Evolutionary conservation across 192 early-diverging fungal species (phyloP), one percentile per base, ranked within the genome.

Genomic region (Fimicolochytrium jonesii): DNA sequence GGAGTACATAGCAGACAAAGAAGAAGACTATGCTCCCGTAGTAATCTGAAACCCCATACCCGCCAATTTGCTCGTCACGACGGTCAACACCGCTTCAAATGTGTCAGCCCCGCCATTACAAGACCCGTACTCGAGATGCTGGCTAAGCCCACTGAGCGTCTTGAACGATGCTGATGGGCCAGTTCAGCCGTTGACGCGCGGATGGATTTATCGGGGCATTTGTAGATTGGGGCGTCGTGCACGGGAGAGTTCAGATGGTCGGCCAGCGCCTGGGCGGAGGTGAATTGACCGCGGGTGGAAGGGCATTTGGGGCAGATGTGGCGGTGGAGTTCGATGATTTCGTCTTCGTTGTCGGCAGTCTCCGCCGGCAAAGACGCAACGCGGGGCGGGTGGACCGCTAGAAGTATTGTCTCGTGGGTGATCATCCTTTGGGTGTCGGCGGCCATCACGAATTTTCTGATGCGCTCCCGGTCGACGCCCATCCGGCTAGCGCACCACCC

Each of bases 91-190:
- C 37, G 37, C 17, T 9, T 39, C 46, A 54, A 54, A 54, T 10
- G 52, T 54, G 6, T 33, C 15, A 6, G 22, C 11, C 26, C 52
- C 52, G 22, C 22, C 52, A 10, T 33, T 33, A 22, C 52, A 54
- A 10, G 23, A 10, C 6, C 52, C 52, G 15, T 11, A 33, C 52
- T 54, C 29, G 15, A 54, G 6, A 33, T 54, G 52, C 52, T 54
- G 52, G 29, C 29, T 34, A 30, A 54, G 52, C 26, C 26, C 52
- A 33, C 52, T 54, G 10, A 54, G 32, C 26, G 52, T 54, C 52
- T 33, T 54, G 52, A 54, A 54, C 6, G 25, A 32, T 48, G 11
- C 22, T 22, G 10, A 7, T 9, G 10, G 47, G 22, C 23, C 7
- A 10, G 47, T 7, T 9, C n/a, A 10, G 9, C 47, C 52, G 7